Base-by-base conservation (phyloP, 2,329 filamentous ascomycete species). In the Epichloe typhina region DNA sequence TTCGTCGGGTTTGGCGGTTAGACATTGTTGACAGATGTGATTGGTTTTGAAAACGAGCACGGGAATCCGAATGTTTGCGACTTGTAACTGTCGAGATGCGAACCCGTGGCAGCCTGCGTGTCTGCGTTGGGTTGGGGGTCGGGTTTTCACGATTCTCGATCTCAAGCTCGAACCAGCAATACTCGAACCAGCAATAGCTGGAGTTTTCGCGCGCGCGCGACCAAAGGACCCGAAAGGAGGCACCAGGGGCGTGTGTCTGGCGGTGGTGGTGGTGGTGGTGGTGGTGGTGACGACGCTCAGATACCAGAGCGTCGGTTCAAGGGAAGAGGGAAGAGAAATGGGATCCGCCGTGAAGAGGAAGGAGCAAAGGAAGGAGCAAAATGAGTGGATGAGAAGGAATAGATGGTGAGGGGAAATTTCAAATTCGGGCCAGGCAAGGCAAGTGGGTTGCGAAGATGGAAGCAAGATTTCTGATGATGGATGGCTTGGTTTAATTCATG, bases 1-100 rank as follows among this genome's bases (percentile, higher is more conserved):
- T 66, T 57, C 64, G 60, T 55, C 68, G 64, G 49, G 65, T 70
- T 58, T 67, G 62, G 57, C 66, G 66, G 49, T 62, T 57, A 53
- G 69, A 61, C 69, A 72, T 72, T 54, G 47, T 62, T 52, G 15
- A 23, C 8, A 41, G 15, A 23, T 39, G 40, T 40, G 50, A 36
- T 37, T 33, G 11, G 12, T 7, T 35, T 37, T n/a, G 26, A 31
- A 35, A 49, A 43, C 38, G 43, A 23, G 8, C 17, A 9, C 8
- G 40, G 40, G 40, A 42, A 21, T 17, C 11, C 40, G 21, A 12
- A 13, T 42, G 9, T 12, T 12, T 42, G 40, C 19, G 40, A 42
- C 21, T 42, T 19, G n/a, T 21, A 19, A 31, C 17, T 13, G 4
- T 48, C 38, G 45, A 15, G 47, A 43, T 37, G 47, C 31, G 31